A percentile compares a stretch with the other conserved stretches of the same genome.
These are phyloP conservation scores for Picea abies DNA, from an alignment of 83 land plant genomes.

Conservation along the genomic window DNA sequence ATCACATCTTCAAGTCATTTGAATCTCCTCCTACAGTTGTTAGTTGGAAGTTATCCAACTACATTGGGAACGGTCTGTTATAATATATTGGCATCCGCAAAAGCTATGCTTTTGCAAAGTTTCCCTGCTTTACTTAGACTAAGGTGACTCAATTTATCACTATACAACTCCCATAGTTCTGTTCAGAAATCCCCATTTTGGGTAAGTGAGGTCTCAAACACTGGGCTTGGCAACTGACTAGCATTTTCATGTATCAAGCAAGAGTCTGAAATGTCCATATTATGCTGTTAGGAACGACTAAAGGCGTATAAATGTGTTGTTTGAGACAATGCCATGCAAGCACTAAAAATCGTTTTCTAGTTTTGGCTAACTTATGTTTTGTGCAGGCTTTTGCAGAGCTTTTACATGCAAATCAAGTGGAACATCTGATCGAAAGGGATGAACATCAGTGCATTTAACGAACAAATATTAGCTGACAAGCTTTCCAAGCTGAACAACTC, in stretches of 20 bases:
- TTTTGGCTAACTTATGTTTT: not conserved
- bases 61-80: not conserved
- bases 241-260: not conserved
- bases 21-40: not conserved
- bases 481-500: constrained; percentile 67
- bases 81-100: not conserved
- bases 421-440: constrained; percentile 24
- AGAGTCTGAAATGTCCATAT: not conserved
- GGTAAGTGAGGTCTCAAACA: not conserved
- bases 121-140: not conserved
- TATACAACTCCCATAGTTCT: not conserved
- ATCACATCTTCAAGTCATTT: not conserved
- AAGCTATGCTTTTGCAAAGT: not conserved
- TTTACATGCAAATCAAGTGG: not conserved
- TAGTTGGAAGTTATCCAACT: not conserved
- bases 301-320: not conserved
- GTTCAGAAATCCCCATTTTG: not conserved
- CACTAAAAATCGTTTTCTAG: not conserved
- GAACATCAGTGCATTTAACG: constrained; percentile 60
- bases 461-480: constrained; percentile 71
- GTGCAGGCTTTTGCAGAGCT: constrained; percentile 2
- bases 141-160: not conserved
- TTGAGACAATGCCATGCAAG: not conserved
- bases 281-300: not conserved
- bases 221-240: not conserved